Percentiles rank a stretch among this genome's conserved stretches.
Conservation (phyloP, 768 basidiomycete species). For the Obba rivulosa region DNA sequence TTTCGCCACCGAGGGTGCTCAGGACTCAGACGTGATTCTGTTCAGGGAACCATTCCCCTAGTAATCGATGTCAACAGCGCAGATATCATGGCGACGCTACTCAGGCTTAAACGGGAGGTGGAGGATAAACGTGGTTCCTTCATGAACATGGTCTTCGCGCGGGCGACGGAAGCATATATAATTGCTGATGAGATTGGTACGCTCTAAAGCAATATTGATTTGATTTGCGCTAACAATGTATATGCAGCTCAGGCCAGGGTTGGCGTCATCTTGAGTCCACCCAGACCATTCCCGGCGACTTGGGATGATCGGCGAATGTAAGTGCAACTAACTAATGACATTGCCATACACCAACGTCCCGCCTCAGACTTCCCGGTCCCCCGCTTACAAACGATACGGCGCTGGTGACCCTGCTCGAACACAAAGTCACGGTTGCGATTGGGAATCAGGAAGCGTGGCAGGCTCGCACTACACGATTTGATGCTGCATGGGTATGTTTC, state of each 20-base stretch:
- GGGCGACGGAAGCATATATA: conserved; percentile 62
- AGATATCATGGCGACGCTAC: conserved; percentile 75
- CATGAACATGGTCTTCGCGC: conserved; percentile 58
- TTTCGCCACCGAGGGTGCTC: conserved; percentile 4
- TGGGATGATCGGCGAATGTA: conserved; percentile 66
- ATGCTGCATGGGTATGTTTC: conserved; percentile 32
- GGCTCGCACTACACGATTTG: conserved; percentile 31
- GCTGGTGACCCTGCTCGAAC: conserved; percentile 45
- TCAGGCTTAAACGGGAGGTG: conserved; percentile 62
- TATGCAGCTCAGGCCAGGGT: conserved; percentile 3
- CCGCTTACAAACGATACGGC: conserved; percentile 57
- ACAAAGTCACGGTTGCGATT: conserved; percentile 60
- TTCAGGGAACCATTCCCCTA: conserved; percentile 64
- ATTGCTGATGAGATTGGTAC: conserved; percentile 62
- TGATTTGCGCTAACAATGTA: conserved; percentile 15
- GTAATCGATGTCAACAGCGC: conserved; percentile 73
- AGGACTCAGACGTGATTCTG: not conserved
- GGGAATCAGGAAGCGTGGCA: conserved; percentile 36
- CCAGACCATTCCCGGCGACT: conserved; percentile 53
- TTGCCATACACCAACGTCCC: not conserved
- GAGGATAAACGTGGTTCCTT: conserved; percentile 37
- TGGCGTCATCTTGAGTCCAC: conserved; percentile 48
- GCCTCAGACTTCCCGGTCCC: conserved; percentile 55
- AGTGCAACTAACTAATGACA: conserved; percentile 15
- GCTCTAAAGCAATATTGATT: conserved; percentile 19